phyloP scores from a whole-genome alignment of 2,329 filamentous ascomycete species.

The Fusarium guadeloupense region DNA sequence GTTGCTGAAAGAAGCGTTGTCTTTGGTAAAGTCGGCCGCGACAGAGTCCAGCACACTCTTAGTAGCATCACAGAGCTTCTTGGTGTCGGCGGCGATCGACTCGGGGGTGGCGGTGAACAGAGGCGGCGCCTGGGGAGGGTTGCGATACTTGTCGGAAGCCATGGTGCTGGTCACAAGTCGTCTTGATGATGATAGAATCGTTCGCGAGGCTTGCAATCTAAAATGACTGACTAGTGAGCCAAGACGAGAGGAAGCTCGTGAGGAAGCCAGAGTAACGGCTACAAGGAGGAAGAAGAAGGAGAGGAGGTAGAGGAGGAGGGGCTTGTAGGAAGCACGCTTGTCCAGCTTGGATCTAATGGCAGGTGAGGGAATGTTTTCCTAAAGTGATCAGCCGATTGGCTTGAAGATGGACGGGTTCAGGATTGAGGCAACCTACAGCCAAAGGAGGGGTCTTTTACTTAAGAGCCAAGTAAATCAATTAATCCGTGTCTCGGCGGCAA shows the following conservation, averaged over 20 bases:
- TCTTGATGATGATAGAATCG: constrained; percentile 40
- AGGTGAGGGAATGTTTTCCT: constrained; percentile 15
- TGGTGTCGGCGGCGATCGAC: constrained; percentile 72
- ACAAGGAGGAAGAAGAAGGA: constrained; percentile 66
- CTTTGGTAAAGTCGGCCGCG: constrained; percentile 66
- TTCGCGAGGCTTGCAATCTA: constrained; percentile 50
- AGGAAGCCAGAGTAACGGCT: constrained; percentile 73
- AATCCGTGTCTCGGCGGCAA: constrained; percentile 18
- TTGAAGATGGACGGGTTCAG: constrained; percentile 1
- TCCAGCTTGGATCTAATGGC: constrained; percentile 42
- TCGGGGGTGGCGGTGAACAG: constrained; percentile 79
- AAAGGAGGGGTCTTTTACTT: constrained; percentile 35
- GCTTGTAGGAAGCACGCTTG: constrained; percentile 39
- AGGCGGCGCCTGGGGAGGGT: constrained; percentile 80
- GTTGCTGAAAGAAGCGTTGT: constrained; percentile 63
- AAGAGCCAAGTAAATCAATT: constrained; percentile 16
- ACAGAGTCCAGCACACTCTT: constrained; percentile 73
- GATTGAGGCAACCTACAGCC: constrained; percentile 11
- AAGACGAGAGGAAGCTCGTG: constrained; percentile 67
- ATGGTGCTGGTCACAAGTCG: constrained; percentile 65
- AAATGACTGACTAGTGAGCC: constrained; percentile 66
- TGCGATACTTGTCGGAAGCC: constrained; percentile 73
- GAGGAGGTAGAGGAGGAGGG: constrained; percentile 52
- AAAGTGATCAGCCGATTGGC: constrained; percentile 36
- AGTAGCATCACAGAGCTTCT: constrained; percentile 70